These are phyloP conservation scores for Wickerhamomyces sp. DNA, from an alignment of 1,139 yeast genomes.

Conservation along the genomic window DNA sequence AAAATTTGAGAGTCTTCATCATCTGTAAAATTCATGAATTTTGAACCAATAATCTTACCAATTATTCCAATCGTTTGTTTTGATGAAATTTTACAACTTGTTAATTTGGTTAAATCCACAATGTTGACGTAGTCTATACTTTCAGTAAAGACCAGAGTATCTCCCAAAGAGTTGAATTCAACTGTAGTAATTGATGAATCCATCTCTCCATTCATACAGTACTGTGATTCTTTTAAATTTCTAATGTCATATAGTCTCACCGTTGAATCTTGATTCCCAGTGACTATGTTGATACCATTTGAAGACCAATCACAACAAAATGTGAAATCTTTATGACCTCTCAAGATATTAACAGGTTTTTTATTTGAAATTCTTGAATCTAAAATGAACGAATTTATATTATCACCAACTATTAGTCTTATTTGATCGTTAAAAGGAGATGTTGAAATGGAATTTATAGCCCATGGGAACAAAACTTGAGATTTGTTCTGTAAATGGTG, in stretches of 20 bases:
- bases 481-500: conserved; percentile 18
- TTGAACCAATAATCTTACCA: conserved; percentile 57
- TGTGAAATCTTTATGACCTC: conserved; percentile 52
- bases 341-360: conserved; percentile 21
- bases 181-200: conserved; percentile 47
- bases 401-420: conserved; percentile 48
- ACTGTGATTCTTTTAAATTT: conserved; percentile 33
- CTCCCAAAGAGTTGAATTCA: conserved; percentile 42
- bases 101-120: conserved; percentile 34
- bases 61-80: conserved; percentile 49
- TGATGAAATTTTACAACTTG: conserved; percentile 10
- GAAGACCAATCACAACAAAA: conserved; percentile 58
- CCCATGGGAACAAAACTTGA: conserved; percentile 33
- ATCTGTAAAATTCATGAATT: conserved; percentile 41
- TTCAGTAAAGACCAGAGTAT: conserved; percentile 51
- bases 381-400: conserved; percentile 35
- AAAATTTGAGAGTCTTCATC: conserved; percentile 44
- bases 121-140: conserved; percentile 56
- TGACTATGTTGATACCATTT: conserved; percentile 39
- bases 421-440: conserved; percentile 34
- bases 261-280: conserved; percentile 62
- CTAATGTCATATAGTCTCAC: conserved; percentile 34
- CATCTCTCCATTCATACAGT: conserved; percentile 32
- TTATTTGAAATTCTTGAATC: conserved; percentile 34
- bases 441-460: conserved; percentile 46